phyloP scores from a whole-genome alignment of 768 basidiomycete genomes.

The Pleurotus platypus region DNA sequence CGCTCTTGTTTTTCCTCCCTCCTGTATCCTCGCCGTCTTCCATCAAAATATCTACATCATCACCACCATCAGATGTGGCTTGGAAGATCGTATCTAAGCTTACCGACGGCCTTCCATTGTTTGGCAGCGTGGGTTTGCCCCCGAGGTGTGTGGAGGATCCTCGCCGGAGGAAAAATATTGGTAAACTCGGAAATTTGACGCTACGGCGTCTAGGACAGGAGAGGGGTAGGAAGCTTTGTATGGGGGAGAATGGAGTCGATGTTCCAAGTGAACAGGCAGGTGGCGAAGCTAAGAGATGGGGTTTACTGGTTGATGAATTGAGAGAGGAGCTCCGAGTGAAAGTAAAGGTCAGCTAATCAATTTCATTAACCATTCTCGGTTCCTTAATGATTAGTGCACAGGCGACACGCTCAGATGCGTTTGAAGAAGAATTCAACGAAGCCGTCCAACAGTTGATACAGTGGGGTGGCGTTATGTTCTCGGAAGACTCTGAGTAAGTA shows the following conservation, averaged over 20 bases:
- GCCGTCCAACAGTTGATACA: constrained; percentile 74
- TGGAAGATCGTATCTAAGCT: constrained; percentile 45
- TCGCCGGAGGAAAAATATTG: constrained; percentile 67
- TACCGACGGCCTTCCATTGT: constrained; percentile 68
- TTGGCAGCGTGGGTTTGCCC: constrained; percentile 76
- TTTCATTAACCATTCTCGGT: constrained; percentile 6
- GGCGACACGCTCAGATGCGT: constrained; percentile 52
- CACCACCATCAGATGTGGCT: constrained; percentile 33
- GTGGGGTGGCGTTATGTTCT: constrained; percentile 71
- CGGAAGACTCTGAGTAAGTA: constrained; percentile 62
- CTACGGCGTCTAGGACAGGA: constrained; percentile 61
- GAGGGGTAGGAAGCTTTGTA: constrained; percentile 63
- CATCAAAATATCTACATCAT: constrained; percentile 33
- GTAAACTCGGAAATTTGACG: constrained; percentile 68
- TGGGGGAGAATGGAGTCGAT: constrained; percentile 29
- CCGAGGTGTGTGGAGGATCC: constrained; percentile 79
- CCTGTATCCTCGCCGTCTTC: constrained; percentile 24
- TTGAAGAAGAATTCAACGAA: constrained; percentile 74
- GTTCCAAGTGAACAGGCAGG: constrained; percentile 44
- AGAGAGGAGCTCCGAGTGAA: constrained; percentile 55
- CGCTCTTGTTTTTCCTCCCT: constrained; percentile 50
- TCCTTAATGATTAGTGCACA: constrained; percentile 20
- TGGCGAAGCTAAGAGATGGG: constrained; percentile 77
- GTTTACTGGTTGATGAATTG: constrained; percentile 56
- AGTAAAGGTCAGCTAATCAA: constrained; percentile 41